Percentiles rank a stretch among this genome's conserved stretches.
These are phyloP conservation scores for Scolecobasidium constrictum DNA, from an alignment of 2,329 filamentous ascomycete genomes.

Conservation along the genomic window DNA sequence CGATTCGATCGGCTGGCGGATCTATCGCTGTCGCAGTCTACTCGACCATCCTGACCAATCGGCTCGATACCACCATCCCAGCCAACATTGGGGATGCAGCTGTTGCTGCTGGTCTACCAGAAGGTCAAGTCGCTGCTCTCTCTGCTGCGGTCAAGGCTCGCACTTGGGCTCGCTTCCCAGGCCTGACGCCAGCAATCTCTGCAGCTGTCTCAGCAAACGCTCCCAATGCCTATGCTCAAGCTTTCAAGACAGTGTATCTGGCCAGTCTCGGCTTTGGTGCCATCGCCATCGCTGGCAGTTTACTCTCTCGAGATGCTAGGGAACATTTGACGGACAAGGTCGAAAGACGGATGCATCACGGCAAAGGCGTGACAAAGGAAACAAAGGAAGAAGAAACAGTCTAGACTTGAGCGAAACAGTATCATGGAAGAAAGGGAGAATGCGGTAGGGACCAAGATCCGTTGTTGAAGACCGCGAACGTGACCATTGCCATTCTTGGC, in stretches of 20 bases:
- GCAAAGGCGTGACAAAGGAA: conserved; percentile 7
- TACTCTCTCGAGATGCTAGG: conserved; percentile 12
- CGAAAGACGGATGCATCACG: conserved; percentile 12
- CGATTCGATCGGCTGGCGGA: conserved; percentile 15
- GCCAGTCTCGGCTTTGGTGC: conserved; percentile 14
- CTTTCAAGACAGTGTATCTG: conserved; percentile 15
- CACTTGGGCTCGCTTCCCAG: conserved; percentile 19
- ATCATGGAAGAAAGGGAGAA: too few species aligned
- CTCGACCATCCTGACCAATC: conserved; percentile 27
- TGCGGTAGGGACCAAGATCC: too few species aligned
- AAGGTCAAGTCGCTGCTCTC: conserved; percentile 21
- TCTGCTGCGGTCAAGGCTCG: conserved; percentile 19
- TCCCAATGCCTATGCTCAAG: conserved; percentile 11
- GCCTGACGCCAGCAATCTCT: conserved; percentile 20
- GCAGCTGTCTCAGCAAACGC: conserved; percentile 8
- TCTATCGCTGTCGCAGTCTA: conserved; percentile 28
- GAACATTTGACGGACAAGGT: conserved; percentile 14
- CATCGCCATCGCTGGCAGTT: conserved; percentile 13
- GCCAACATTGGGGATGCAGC: conserved; percentile 23
- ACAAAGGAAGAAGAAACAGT: background rate
- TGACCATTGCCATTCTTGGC: too few species aligned
- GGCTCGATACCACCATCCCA: conserved; percentile 25
- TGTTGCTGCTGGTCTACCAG: conserved; percentile 25
- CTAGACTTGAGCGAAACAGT: background rate
- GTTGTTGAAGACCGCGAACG: too few species aligned